A percentile compares a stretch with the other conserved stretches of the same genome.
Evolutionary conservation across 2,329 filamentous ascomycete species (phyloP).

Genomic region (Xylariomycetidae sp.): DNA sequence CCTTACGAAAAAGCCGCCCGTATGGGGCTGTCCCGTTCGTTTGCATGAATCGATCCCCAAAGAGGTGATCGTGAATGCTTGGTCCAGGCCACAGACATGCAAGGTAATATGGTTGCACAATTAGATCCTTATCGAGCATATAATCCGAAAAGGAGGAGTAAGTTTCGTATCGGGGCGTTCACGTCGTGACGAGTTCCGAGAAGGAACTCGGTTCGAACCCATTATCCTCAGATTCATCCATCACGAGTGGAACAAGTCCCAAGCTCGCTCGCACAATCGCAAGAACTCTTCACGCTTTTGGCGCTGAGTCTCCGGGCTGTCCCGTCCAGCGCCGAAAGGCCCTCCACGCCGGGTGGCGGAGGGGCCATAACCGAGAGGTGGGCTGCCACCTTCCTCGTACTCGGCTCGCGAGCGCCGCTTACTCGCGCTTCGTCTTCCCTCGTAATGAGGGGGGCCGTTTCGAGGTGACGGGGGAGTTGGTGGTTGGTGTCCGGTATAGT

Average conservation of each 20-base stretch:
- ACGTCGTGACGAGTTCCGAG: conserved; percentile 20
- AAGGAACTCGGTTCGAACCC: conserved; percentile 18
- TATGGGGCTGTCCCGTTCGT: too few species aligned
- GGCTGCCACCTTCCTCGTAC: conserved; percentile 88
- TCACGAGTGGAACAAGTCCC: conserved; percentile 96
- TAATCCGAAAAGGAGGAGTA: conserved; percentile 1
- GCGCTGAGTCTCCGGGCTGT: conserved; percentile 74
- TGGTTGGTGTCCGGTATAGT: conserved; percentile 90
- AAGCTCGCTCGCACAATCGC: conserved; percentile 76
- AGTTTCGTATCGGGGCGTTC: conserved; percentile 11
- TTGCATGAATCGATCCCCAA: too few species aligned
- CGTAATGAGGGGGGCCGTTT: conserved; percentile 40
- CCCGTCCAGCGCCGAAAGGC: conserved; percentile 74
- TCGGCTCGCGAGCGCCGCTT: conserved; percentile 79
- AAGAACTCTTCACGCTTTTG: conserved; percentile 94
- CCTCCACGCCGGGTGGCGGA: conserved; percentile 53
- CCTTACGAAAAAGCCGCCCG: too few species aligned
- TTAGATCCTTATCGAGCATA: not conserved
- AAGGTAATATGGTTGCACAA: too few species aligned
- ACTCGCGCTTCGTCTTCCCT: conserved; percentile 52
- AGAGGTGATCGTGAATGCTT: too few species aligned
- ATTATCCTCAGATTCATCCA: too few species aligned
- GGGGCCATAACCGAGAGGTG: conserved; percentile 69
- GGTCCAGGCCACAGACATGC: too few species aligned
- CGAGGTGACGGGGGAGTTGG: conserved; percentile 83